phyloP scores from a whole-genome alignment of 106 monocot genomes.

The Posidonia australis region DNA sequence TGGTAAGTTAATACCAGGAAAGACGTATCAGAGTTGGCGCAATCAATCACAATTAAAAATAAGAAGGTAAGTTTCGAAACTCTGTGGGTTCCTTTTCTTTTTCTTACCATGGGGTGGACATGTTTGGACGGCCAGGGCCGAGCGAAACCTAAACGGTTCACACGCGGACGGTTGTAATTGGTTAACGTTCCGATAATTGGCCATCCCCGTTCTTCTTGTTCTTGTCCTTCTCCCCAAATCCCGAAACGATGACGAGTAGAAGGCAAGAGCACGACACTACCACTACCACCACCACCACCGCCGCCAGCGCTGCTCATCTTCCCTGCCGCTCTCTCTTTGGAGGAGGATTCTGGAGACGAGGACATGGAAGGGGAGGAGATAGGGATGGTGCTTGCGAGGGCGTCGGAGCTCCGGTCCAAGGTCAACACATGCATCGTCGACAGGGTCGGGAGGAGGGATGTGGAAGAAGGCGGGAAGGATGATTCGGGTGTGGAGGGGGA shows the following conservation, averaged over 20 bases:
- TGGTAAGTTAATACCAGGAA: too few relatives aligned
- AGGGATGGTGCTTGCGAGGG: slow-evolving; percentile 11
- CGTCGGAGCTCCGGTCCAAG: slow-evolving; percentile 16
- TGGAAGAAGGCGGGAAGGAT: neutral
- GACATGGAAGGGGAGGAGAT: slow-evolving; percentile 10
- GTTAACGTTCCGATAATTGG: neutral
- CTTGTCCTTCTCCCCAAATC: neutral
- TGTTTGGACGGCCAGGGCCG: too few relatives aligned
- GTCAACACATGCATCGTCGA: slow-evolving; percentile 11
- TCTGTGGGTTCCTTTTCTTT: too few relatives aligned
- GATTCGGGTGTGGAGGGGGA: slow-evolving; percentile 1
- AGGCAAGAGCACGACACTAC: too few relatives aligned
- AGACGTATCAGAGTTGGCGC: too few relatives aligned
- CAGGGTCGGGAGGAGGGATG: neutral
- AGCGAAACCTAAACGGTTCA: neutral
- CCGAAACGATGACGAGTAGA: neutral
- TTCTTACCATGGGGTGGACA: too few relatives aligned
- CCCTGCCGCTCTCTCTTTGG: neutral
- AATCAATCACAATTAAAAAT: too few relatives aligned
- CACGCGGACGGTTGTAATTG: neutral
- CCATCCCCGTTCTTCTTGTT: neutral
- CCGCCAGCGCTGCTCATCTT: neutral
- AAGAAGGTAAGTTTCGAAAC: too few relatives aligned
- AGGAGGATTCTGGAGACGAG: neutral
- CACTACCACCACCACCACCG: too few relatives aligned